A percentile compares a stretch with the other conserved stretches of the same genome.
Evolutionary conservation across 108 stramenopile genomes (phyloP).

Genomic region (Nitzschia palea): DNA sequence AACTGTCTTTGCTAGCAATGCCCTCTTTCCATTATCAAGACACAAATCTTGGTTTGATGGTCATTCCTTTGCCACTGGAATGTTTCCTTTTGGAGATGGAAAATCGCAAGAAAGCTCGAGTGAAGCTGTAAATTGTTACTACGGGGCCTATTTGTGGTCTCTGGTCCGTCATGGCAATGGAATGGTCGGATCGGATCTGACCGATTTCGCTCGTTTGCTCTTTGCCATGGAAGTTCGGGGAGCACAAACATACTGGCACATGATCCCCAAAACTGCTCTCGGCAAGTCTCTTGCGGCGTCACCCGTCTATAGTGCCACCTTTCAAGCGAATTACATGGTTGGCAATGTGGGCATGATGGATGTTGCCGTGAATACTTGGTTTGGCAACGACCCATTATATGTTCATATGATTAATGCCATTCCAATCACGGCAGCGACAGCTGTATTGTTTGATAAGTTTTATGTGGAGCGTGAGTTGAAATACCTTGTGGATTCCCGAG

Average conservation of each 20-base stretch:
- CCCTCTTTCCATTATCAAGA: slow-evolving; percentile 76
- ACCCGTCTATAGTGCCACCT: slow-evolving; percentile 32
- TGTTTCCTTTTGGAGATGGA: slow-evolving; percentile 88
- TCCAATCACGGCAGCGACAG: slow-evolving; percentile 77
- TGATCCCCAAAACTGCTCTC: slow-evolving; percentile 50
- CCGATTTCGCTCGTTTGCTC: slow-evolving; percentile 73
- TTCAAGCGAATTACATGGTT: slow-evolving; percentile 82
- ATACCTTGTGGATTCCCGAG: slow-evolving; percentile 21
- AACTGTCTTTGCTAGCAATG: slow-evolving; percentile 16
- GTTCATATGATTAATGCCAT: slow-evolving; percentile 88
- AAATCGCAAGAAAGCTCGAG: slow-evolving; percentile 97
- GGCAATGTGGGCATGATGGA: slow-evolving; percentile 90
- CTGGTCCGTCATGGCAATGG: slow-evolving; percentile 61
- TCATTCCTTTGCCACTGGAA: slow-evolving; percentile 84
- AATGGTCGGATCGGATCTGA: slow-evolving; percentile 34
- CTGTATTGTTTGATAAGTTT: slow-evolving; percentile 55
- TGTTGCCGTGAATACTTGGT: slow-evolving; percentile 77
- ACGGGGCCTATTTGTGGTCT: slow-evolving; percentile 90
- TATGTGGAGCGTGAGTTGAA: slow-evolving; percentile 63
- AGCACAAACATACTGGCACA: slow-evolving; percentile 91
- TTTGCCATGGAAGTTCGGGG: slow-evolving; percentile 86
- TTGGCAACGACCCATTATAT: slow-evolving; percentile 71
- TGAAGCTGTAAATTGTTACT: slow-evolving; percentile 97
- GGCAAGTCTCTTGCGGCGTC: slow-evolving; percentile 2
- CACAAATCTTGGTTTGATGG: slow-evolving; percentile 90